phyloP scores from a whole-genome alignment of 768 basidiomycete genomes.

The Mrakia hoshinonis region DNA sequence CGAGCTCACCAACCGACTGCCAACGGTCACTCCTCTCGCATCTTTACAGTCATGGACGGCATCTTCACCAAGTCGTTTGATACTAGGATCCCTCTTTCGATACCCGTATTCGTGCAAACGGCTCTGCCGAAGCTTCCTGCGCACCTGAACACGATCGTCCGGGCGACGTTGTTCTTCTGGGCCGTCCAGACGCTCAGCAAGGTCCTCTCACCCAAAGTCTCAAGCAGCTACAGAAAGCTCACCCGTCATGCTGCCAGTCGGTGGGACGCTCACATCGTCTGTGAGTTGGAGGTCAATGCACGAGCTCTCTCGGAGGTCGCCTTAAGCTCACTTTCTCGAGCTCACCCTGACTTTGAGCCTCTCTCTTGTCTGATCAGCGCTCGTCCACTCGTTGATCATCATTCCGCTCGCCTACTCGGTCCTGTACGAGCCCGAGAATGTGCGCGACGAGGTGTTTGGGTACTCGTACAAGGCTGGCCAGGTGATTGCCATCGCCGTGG shows the following conservation, averaged over 20 bases:
- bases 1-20: neutral
- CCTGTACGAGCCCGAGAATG: conserved; percentile 2
- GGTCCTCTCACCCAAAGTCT: conserved; percentile 10
- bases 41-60: neutral
- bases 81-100: neutral
- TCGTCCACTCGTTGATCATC: conserved; percentile 5
- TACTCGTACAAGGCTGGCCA: conserved; percentile 11
- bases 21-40: neutral
- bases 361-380: conserved; percentile 4
- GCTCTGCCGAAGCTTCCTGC: conserved; percentile 5
- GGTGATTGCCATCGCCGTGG: conserved; percentile 8
- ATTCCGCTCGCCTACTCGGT: conserved; percentile 8
- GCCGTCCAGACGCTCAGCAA: neutral
- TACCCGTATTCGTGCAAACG: neutral
- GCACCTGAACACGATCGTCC: neutral
- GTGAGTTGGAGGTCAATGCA: neutral
- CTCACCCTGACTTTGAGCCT: neutral
- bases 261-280: conserved; percentile 9
- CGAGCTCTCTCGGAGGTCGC: too few relatives aligned
- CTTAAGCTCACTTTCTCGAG: neutral
- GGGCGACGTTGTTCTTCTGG: conserved; percentile 3
- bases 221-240: neutral
- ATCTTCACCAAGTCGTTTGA: neutral
- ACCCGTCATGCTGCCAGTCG: neutral
- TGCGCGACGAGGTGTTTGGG: conserved; percentile 15